Percentiles rank a stretch among this genome's conserved stretches.
phyloP scores from a whole-genome alignment of 2,329 filamentous ascomycete genomes.

The Aspergillus phoenicis region DNA sequence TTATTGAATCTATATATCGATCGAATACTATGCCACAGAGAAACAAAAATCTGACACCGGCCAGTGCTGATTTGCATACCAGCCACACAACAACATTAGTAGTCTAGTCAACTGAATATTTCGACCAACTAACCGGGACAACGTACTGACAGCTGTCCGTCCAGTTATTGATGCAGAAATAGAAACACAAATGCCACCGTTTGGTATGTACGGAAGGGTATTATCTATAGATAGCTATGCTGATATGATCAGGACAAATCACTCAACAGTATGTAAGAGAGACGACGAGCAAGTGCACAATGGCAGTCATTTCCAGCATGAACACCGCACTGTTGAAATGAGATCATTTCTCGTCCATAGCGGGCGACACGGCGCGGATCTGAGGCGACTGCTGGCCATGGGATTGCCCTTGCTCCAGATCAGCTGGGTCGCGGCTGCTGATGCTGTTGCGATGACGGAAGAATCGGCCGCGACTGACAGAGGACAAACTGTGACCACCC shows the following conservation, averaged over 20 bases:
- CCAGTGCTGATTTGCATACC: no score
- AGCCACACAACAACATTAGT: background rate
- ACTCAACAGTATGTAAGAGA: background rate
- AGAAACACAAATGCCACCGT: background rate
- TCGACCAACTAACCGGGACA: background rate
- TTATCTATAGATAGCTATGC: slow-evolving; percentile 1
- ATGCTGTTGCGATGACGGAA: slow-evolving; percentile 54
- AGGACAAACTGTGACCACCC: slow-evolving; percentile 36
- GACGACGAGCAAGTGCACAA: background rate
- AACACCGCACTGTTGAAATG: background rate
- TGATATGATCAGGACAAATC: background rate
- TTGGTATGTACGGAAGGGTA: slow-evolving; percentile 1
- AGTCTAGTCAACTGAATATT: background rate
- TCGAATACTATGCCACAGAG: no score
- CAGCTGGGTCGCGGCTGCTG: slow-evolving; percentile 35
- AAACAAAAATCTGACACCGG: no score
- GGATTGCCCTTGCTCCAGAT: slow-evolving; percentile 53
- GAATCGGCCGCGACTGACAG: slow-evolving; percentile 62
- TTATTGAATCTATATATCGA: no score
- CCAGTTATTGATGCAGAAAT: background rate
- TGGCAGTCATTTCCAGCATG: background rate
- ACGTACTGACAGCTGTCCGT: background rate
- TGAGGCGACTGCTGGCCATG: slow-evolving; percentile 13
- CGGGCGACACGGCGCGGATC: slow-evolving; percentile 20
- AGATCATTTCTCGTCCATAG: slow-evolving; percentile 9